Evolutionary conservation across 1,139 yeast genomes (phyloP), one percentile per base, ranked within the genome.

Genomic region (Ogataea hybrid): DNA sequence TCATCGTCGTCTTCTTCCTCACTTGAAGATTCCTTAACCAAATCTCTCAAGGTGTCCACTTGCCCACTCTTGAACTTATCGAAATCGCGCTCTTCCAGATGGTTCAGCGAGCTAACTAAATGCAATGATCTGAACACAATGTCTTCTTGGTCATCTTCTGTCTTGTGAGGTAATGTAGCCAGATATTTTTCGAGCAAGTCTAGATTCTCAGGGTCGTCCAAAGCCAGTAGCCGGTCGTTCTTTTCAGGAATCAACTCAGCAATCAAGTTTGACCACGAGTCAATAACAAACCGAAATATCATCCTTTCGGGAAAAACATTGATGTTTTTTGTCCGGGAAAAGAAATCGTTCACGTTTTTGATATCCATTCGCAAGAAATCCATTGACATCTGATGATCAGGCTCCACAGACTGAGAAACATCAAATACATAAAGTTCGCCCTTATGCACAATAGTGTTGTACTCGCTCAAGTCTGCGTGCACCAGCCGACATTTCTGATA

Each of bases 361-460:
- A 94, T 90, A 64, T 94, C 99, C 98, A 92, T 92, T 59, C 99
- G 72, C 46, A 94, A 67, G 59, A 94, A 94, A 61, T 92, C 97
- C 47, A 92, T 71, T 33, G 96, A 85, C 86, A 88, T 89, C 6
- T 97, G 98, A 63, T 94, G 99, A 55, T 90, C 97, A 17, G 96
- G 97, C 62, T 94, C 97, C 21, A 94, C 98, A 28, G 95, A 83
- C 61, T 94, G 99, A 1, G 97, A 90, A 16, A 94, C 99, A 68
- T 94, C 99, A 54, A 94, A 87, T 46, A 94, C 87, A 64, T 85
- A 89, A 27, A 94, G 68, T 57, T 80, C 76, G 34, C 76, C 81
- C n/a, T 86, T 59, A 60, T 90, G 97, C 20, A 94, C 85, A 48
- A 94, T 85, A 1, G 89, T 77, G 60, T 94, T 94, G 67, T 94